Conservation (phyloP, 148 eudicot species). For the Silene latifolia region DNA sequence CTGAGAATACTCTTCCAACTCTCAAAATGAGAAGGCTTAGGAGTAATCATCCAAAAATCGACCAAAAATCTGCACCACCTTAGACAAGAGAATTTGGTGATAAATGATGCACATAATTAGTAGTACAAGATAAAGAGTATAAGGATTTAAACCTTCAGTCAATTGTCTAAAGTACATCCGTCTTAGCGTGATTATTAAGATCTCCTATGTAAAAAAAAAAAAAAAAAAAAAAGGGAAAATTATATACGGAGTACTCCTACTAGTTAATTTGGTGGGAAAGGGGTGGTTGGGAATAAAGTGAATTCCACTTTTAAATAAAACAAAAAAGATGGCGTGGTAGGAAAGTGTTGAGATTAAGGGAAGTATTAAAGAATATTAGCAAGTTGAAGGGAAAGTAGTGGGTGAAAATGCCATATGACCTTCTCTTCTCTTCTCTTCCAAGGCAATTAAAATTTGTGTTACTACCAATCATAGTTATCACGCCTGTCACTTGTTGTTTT, state of each 20-base stretch:
- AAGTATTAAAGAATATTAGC: neutral
- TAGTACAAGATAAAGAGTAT: too few relatives aligned
- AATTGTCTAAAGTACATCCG: too few relatives aligned
- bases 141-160: too few relatives aligned
- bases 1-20: too few relatives aligned
- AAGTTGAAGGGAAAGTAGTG: neutral
- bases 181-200: too few relatives aligned
- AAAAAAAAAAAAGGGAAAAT: neutral
- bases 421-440: neutral
- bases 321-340: constrained; percentile 15
- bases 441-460: neutral
- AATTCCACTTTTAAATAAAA: constrained; percentile 9
- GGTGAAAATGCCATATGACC: constrained; percentile 1
- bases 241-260: too few relatives aligned
- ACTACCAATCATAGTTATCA: neutral
- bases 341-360: constrained; percentile 8
- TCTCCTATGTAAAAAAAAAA: too few relatives aligned
- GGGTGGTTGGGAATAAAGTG: constrained; percentile 13
- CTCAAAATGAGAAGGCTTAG: too few relatives aligned
- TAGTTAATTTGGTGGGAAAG: neutral
- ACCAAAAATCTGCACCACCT: too few relatives aligned
- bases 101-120: too few relatives aligned
- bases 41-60: too few relatives aligned
- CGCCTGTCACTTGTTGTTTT: neutral
- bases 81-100: too few relatives aligned